A percentile compares a stretch with the other conserved stretches of the same genome.
These are phyloP conservation scores for Penstemon eatonii DNA, from an alignment of 257 asterid species.

Conservation along the genomic window DNA sequence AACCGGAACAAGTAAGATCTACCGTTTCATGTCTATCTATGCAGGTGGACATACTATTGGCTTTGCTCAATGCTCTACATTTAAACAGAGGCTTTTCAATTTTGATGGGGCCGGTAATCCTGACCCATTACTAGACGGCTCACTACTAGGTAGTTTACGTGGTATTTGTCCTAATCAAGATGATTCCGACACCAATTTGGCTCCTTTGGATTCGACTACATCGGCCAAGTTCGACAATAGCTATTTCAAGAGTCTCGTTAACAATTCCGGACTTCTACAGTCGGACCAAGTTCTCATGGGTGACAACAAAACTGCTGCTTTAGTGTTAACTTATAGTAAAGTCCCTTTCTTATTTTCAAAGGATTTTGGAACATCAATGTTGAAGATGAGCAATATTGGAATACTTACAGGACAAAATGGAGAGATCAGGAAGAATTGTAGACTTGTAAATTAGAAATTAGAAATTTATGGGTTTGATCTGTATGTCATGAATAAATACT, in stretches of 20 bases:
- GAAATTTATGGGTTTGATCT: background rate
- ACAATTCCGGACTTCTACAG: constrained; percentile 53
- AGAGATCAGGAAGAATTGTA: constrained; percentile 63
- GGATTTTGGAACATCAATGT: constrained; percentile 67
- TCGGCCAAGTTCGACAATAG: constrained; percentile 53
- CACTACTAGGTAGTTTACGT: constrained; percentile 43
- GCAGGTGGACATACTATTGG: constrained; percentile 81
- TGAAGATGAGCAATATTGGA: constrained; percentile 60
- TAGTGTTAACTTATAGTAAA: constrained; percentile 48
- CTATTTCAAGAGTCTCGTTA: constrained; percentile 56
- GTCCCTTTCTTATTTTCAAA: constrained; percentile 45
- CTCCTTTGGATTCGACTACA: constrained; percentile 48
- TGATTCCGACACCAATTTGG: constrained; percentile 53
- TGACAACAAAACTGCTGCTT: constrained; percentile 49
- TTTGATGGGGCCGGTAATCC: constrained; percentile 81
- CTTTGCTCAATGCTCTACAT: constrained; percentile 71
- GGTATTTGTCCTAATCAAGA: constrained; percentile 46
- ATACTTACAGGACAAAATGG: constrained; percentile 57
- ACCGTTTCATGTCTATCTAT: constrained; percentile 8
- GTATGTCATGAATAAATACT: background rate
- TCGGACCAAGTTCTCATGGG: constrained; percentile 72
- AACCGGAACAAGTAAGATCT: too few species aligned
- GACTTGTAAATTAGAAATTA: constrained; percentile 56
- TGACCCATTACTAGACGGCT: constrained; percentile 55
- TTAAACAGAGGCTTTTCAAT: constrained; percentile 62